Evolutionary conservation across 108 stramenopile genomes (phyloP).

Genomic region (Cyclotella atomus): DNA sequence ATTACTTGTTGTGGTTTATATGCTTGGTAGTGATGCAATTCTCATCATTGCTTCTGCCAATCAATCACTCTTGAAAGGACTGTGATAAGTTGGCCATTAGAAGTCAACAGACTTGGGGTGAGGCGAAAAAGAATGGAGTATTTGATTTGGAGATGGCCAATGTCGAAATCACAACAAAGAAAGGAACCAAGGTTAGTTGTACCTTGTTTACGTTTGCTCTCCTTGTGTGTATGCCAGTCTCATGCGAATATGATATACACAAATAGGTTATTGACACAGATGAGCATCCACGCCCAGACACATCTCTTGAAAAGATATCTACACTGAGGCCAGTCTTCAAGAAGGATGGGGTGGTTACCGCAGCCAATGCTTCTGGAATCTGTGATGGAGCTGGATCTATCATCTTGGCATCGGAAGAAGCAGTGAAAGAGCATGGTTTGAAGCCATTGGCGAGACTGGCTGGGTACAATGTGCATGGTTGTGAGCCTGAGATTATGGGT

Average conservation of each 20-base stretch:
- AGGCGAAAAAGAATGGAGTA: slow-evolving; percentile 74
- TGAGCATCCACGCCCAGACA: slow-evolving; percentile 96
- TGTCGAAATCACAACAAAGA: slow-evolving; percentile 86
- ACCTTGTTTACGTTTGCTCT: too few species aligned
- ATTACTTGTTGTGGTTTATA: background rate
- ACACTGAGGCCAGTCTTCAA: slow-evolving; percentile 93
- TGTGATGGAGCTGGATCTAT: slow-evolving; percentile 96
- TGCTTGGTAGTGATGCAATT: background rate
- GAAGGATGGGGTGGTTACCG: slow-evolving; percentile 95
- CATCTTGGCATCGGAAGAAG: slow-evolving; percentile 90
- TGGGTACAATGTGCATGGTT: slow-evolving; percentile 81
- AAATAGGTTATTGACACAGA: slow-evolving; percentile 79
- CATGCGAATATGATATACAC: background rate
- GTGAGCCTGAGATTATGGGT: slow-evolving; percentile 95
- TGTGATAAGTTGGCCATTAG: slow-evolving; percentile 91
- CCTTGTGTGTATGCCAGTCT: background rate
- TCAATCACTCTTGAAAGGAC: slow-evolving; percentile 45
- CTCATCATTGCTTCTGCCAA: background rate
- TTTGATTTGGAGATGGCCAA: slow-evolving; percentile 95
- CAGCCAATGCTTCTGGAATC: slow-evolving; percentile 96
- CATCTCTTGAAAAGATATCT: slow-evolving; percentile 86
- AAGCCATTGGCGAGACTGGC: slow-evolving; percentile 89
- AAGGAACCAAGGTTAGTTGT: slow-evolving; percentile 69
- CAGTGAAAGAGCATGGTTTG: slow-evolving; percentile 81
- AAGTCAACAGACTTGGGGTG: slow-evolving; percentile 86